A percentile compares a stretch with the other conserved stretches of the same genome.
Conservation (phyloP, 2,329 filamentous ascomycete genomes). For the Talaromyces sp. region DNA sequence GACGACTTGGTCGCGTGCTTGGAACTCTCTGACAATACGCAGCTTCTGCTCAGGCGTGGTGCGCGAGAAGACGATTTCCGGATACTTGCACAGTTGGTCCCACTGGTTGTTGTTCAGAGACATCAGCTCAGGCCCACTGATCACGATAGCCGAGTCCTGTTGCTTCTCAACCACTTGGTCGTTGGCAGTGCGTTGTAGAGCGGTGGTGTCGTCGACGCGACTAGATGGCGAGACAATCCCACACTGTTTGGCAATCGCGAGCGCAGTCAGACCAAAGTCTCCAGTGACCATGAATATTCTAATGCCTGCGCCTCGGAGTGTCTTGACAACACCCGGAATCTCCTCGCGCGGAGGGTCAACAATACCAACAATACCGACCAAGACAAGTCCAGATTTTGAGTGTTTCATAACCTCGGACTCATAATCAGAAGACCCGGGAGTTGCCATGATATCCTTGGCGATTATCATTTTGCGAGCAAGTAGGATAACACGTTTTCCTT, state of each 20-base stretch:
- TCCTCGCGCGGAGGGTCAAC: slow-evolving; percentile 58
- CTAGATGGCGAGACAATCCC: slow-evolving; percentile 59
- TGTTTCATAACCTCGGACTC: slow-evolving; percentile 56
- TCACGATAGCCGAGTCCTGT: slow-evolving; percentile 49
- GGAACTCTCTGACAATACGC: slow-evolving; percentile 71
- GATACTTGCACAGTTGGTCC: slow-evolving; percentile 59
- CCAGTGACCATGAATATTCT: slow-evolving; percentile 79
- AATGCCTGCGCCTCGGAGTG: slow-evolving; percentile 64
- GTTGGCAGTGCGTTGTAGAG: slow-evolving; percentile 33
- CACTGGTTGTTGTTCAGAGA: slow-evolving; percentile 64
- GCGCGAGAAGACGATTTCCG: slow-evolving; percentile 70
- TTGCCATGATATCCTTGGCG: slow-evolving; percentile 31
- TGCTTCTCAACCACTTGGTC: not conserved
- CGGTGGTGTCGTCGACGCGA: slow-evolving; percentile 50
- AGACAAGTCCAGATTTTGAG: slow-evolving; percentile 44
- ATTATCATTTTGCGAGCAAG: slow-evolving; percentile 57
- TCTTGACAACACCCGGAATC: slow-evolving; percentile 56
- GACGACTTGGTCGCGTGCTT: slow-evolving; percentile 54
- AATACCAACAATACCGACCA: slow-evolving; percentile 55
- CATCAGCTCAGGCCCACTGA: slow-evolving; percentile 63
- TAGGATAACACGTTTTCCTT: slow-evolving; percentile 64
- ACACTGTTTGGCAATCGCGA: slow-evolving; percentile 66
- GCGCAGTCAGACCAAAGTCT: slow-evolving; percentile 69
- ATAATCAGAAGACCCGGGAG: slow-evolving; percentile 45
- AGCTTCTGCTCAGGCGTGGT: slow-evolving; percentile 77